Evolutionary conservation across 2,329 filamentous ascomycete genomes (phyloP), one percentile per base, ranked within the genome.

Genomic region (Aspergillus pseudoglaucus): DNA sequence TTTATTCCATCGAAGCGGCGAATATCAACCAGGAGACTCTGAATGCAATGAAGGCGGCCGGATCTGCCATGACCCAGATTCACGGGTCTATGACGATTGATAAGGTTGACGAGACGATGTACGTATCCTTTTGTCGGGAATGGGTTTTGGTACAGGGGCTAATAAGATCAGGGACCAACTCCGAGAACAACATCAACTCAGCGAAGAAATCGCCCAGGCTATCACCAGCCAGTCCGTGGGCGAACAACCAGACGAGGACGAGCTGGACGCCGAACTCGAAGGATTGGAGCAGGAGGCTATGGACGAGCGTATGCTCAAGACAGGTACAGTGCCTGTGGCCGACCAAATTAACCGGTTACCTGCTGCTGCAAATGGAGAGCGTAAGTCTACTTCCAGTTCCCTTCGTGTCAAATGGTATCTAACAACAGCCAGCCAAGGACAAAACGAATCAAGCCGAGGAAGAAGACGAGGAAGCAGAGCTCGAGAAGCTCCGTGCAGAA

Each of bases 11-110:
- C 75, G 93, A 98, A 72, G 89, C 90, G 42, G 93, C 93, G 53
- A 98, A 97, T 69, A 96, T 98, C 76, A 98, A 98, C 78, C 85
- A 91, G 73, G 90, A 96, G 77, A 98, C 93, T 10, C 77, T 97
- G 55, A 81, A 85, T 58, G 91, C 90, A 6, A 96, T 98, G 90
- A 85, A 95, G 80, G 85, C 85, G 65, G 91, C 93, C 9, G 84
- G 88, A 56, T 75, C 83, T 52, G 93, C 91, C 32, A 97, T 98
- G 90, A 86, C 90, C 75, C 77, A 85, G 55, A 98, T 98, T 60
- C 90, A 97, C 67, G 85, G 84, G 60, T 87, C 87, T 55, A 82
- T 97, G 56, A 95, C 88, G 43, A 87, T 93, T 54, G 90, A 96
- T 61, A 93, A 94, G 73, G 91, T 98, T 53, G 91, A 97, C 69